Base-by-base conservation (phyloP, 345 rosid genomes). In the Chamaenerion angustifolium region DNA sequence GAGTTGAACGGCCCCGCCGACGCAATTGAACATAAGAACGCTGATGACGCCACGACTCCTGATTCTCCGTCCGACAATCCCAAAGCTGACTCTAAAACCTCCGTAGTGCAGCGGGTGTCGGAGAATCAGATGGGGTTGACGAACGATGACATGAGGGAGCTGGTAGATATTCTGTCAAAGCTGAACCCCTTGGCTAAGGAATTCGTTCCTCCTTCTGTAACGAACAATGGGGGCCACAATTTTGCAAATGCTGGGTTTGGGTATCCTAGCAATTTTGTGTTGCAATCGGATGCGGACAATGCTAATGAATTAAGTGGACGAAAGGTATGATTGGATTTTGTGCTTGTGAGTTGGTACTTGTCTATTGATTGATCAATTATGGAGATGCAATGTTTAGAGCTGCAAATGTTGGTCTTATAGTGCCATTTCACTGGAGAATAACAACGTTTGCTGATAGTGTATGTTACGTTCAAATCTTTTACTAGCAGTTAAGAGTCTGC, bases 161-260 rank as follows among this genome's bases (percentile, higher is more conserved):
- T 93, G 80, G 85, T 62, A 58, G 99, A 85, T 57, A 76, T 79
- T 48, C 56, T 93, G 64, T 85, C 89, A 8, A 93, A 81, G 75
- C 71, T 93, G 65, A 93, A 93, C 65, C 99, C 99, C 9, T 69
- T 83, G 95, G 99, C 97, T 47, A 73, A 81, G 66, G 99, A 82
- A 49, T 93, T 85, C 70, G 95, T 93, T 56, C 97, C 97, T 51
- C 81, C 83, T 35, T 92, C 96, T 0, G 68, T 83, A 25, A 72
- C 69, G 35, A 55, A 54, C 40, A 50, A 10, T 56, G 56, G 56
- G 49, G 47, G 57, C 42, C 70, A 59, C 52, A 70, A 40, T 60
- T 62, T 69, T 53, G 68, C 66, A 11, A 45, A 57, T 12, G 78
- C 68, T 64, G 86, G 80, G 53, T 74, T 76, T 72, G 82, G 82